Conservation (phyloP, 1,284 basidiomycete genomes). For the Leccinum holopus region DNA sequence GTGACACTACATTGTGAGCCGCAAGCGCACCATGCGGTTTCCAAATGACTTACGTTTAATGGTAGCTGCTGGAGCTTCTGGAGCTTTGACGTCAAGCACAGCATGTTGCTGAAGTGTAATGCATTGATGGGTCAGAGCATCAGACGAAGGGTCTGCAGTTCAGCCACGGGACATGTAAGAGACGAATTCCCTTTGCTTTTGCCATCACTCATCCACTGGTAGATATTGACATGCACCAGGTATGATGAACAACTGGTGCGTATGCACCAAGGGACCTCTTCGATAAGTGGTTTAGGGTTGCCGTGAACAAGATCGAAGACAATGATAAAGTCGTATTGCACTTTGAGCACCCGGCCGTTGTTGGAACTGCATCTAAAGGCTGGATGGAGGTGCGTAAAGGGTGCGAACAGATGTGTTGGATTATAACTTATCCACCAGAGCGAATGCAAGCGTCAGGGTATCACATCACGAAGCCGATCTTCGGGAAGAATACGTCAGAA, state of each 20-base stretch:
- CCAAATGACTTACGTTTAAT: background rate
- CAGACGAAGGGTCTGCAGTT: slow-evolving; percentile 53
- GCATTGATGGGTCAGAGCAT: slow-evolving; percentile 55
- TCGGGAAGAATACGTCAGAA: slow-evolving; percentile 24
- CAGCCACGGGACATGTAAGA: slow-evolving; percentile 51
- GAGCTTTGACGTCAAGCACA: slow-evolving; percentile 43
- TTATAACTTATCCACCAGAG: slow-evolving; percentile 22
- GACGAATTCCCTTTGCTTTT: background rate
- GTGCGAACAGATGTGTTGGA: background rate
- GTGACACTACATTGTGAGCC: slow-evolving; percentile 52
- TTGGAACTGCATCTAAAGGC: slow-evolving; percentile 50
- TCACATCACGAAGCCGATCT: slow-evolving; percentile 46
- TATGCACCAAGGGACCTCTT: slow-evolving; percentile 3
- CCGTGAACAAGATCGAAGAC: slow-evolving; percentile 41
- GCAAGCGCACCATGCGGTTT: background rate
- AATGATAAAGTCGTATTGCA: slow-evolving; percentile 34
- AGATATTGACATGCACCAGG: slow-evolving; percentile 50
- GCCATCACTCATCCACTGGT: slow-evolving; percentile 7
- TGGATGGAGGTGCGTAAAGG: slow-evolving; percentile 54
- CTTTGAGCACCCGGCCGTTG: slow-evolving; percentile 65
- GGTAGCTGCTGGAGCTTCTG: slow-evolving; percentile 67
- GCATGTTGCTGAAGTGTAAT: slow-evolving; percentile 37
- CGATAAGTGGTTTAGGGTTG: slow-evolving; percentile 56
- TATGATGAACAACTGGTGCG: slow-evolving; percentile 61
- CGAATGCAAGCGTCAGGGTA: slow-evolving; percentile 50